These are phyloP conservation scores for Tubosaeta brunneosetosa DNA, from an alignment of 768 basidiomycete genomes.

Conservation along the genomic window DNA sequence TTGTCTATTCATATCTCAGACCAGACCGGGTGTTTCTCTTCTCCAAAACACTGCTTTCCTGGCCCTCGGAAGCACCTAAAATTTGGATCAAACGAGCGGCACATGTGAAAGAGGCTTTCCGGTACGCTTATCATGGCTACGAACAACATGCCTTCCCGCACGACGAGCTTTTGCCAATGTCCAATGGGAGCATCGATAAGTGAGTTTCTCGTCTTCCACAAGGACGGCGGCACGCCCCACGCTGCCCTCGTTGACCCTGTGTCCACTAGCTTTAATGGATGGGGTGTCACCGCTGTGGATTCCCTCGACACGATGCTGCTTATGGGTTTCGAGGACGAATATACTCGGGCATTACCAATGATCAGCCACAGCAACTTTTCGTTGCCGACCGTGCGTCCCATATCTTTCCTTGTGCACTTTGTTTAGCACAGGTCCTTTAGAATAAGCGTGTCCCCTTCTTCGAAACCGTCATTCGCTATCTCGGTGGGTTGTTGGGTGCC, in stretches of 20 bases:
- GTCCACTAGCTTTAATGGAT: constrained; percentile 65
- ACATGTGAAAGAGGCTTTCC: constrained; percentile 56
- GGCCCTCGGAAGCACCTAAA: constrained; percentile 13
- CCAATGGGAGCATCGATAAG: constrained; percentile 46
- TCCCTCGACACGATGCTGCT: constrained; percentile 82
- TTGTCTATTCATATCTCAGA: constrained; percentile 16
- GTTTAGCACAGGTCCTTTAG: constrained; percentile 5
- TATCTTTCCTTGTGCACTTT: too few relatives aligned
- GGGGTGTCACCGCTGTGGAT: constrained; percentile 75
- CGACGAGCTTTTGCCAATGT: constrained; percentile 59
- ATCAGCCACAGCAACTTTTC: constrained; percentile 48
- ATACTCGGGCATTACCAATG: constrained; percentile 52
- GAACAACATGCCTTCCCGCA: constrained; percentile 54
- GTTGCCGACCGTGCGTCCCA: constrained; percentile 36
- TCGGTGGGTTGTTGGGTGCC: constrained; percentile 81
- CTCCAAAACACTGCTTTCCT: background rate
- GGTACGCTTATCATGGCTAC: constrained; percentile 65
- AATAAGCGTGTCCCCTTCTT: constrained; percentile 52
- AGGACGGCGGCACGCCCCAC: background rate
- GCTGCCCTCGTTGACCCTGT: background rate
- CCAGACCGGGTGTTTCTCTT: background rate
- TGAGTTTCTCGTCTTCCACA: constrained; percentile 27
- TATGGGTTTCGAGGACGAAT: constrained; percentile 73
- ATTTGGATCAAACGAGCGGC: constrained; percentile 51
- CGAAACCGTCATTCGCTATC: constrained; percentile 84